Evolutionary conservation across 1,284 basidiomycete species (phyloP), one percentile per base, ranked within the genome.

Genomic region (Cutaneotrichosporon mucoides): DNA sequence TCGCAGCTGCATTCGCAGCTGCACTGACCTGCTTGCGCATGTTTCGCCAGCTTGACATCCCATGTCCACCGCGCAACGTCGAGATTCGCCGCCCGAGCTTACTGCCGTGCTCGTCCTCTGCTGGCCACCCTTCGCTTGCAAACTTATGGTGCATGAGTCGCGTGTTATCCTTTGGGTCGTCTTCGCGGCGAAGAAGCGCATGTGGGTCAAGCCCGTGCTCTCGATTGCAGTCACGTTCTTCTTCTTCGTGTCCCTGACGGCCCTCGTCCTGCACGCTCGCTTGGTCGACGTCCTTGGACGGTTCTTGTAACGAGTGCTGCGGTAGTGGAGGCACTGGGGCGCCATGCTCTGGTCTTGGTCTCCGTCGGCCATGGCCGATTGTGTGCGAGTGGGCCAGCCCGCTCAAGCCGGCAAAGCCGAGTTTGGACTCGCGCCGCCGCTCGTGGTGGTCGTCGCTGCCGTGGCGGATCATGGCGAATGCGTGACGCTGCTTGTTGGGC

Each of bases 131-230:
- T 36, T 50, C 49, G 49, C 49, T 50, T 6, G 49, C 49, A 33
- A 38, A 50, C 49, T 50, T 50, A n/a, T 40, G 36, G 24, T 50
- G 49, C 49, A 50, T 37, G 36, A n/a, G n/a, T 33, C 46, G 46
- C n/a, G 33, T 12, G 11, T 36, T 1, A 1, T 33, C 46, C 34
- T 48, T 48, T 13, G 38, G 38, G 9, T 12, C 9, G 38, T 34
- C 33, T 6, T 34, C 46, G 8, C n/a, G 11, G 34, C 34, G 33
- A 48, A 48, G 46, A 6, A 34, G 46, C 12, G 38, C 9, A 40
- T 24, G 10, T 13, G 44, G 16, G 44, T 13, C 16, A 45, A 33
- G 44, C 44, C 10, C 16, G 16, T 45, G 6, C 8, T 11, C 44
- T 8, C 44, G 44, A 13, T 45, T 10, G 16, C 44, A 24, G 9